These are phyloP conservation scores for Botrytis porri DNA, from an alignment of 2,329 filamentous ascomycete genomes.

Conservation along the genomic window DNA sequence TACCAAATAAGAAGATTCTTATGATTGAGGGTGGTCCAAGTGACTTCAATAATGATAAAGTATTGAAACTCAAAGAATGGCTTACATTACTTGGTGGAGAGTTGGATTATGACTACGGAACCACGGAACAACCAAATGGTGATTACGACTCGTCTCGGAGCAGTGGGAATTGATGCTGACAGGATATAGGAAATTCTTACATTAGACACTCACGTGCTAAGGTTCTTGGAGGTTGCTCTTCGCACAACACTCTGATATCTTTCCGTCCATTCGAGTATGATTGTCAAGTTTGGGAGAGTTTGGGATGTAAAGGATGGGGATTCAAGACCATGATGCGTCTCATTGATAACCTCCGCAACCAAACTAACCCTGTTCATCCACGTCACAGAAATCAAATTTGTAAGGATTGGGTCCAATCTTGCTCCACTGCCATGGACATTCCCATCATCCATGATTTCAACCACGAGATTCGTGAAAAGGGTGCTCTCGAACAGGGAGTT, in stretches of 20 bases:
- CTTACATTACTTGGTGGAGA: slow-evolving; percentile 79
- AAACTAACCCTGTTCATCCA: slow-evolving; percentile 82
- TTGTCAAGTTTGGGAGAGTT: slow-evolving; percentile 75
- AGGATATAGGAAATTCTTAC: slow-evolving; percentile 70
- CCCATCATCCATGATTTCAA: slow-evolving; percentile 86
- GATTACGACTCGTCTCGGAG: slow-evolving; percentile 54
- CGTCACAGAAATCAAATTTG: slow-evolving; percentile 87
- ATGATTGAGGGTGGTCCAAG: slow-evolving; percentile 86
- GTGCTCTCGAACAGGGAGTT: slow-evolving; percentile 70
- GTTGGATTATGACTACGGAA: slow-evolving; percentile 88
- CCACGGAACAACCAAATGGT: slow-evolving; percentile 81
- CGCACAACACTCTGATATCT: slow-evolving; percentile 90
- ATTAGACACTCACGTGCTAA: slow-evolving; percentile 92
- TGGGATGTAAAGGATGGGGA: slow-evolving; percentile 81
- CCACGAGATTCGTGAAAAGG: slow-evolving; percentile 71
- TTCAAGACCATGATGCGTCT: slow-evolving; percentile 82
- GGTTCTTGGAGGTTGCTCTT: slow-evolving; percentile 88
- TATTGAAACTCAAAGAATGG: slow-evolving; percentile 85
- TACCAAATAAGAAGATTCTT: slow-evolving; percentile 77
- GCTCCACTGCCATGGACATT: slow-evolving; percentile 74
- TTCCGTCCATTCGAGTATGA: slow-evolving; percentile 91
- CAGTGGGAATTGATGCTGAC: slow-evolving; percentile 22
- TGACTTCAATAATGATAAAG: slow-evolving; percentile 83
- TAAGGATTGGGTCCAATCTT: slow-evolving; percentile 83
- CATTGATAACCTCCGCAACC: slow-evolving; percentile 81